Base-by-base conservation (phyloP, 345 rosid genomes). In the Pistacia vera region DNA sequence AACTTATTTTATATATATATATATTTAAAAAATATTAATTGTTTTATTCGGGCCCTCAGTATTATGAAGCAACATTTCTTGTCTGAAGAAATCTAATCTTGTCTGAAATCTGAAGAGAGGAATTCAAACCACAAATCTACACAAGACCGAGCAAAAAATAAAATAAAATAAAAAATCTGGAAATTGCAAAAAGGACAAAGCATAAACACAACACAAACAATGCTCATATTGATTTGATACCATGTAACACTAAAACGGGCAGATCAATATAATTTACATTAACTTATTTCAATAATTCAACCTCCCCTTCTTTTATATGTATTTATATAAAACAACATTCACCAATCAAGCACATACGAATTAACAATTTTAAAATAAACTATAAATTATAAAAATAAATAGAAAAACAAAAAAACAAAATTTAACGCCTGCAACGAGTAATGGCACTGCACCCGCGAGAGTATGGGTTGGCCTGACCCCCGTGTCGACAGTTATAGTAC, bases 381-480 rank as follows among this genome's bases (percentile, higher is more conserved):
- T 49, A 2, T 2, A 63, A 18, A 33, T 25, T 41, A 9, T 5
- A 41, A 9, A 44, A 74, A 54, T 48, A 4, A 20, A 20, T 4
- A 12, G 5, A 18, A 6, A 35, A 64, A 52, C 0, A 33, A 4
- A 48, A 48, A 46, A 0, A 17, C 2, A 49, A 60, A 74, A 82
- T 52, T 41, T 74, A 91, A 71, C 88, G 73, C 77, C 98, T 83
- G 90, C 99, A 95, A 60, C 92, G 90, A 66, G 98, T 84, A 74
- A 95, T 93, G 76, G 75, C 72, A 75, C 88, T 90, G 86, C 99
- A 95, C 14, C 92, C 97, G 44, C 96, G 97, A 49, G 82, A 49
- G 82, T 95, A 95, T 36, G 97, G 99, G 48, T 95, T 95, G 14
- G 96, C 98, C 67, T 81, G 88, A 16, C 80, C 93, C 0, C 98